These are phyloP conservation scores for Exophiala mesophila DNA, from an alignment of 2,329 filamentous ascomycete genomes.

Conservation along the genomic window DNA sequence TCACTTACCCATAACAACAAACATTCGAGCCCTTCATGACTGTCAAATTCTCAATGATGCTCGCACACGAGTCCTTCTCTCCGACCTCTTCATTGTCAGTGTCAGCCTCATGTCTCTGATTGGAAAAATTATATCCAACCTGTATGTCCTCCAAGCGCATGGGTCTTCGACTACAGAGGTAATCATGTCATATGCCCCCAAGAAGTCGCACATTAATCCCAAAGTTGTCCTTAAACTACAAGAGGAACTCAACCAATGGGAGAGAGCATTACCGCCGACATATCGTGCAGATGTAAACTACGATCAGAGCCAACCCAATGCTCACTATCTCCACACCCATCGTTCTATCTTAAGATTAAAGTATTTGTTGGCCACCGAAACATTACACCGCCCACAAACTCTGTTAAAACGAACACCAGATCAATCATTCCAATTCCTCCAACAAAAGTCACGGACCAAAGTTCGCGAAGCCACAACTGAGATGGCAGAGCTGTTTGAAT, in stretches of 20 bases:
- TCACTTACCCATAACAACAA: conserved; percentile 4
- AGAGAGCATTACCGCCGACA: conserved; percentile 12
- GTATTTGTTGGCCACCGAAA: conserved; percentile 17
- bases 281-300: conserved; percentile 5
- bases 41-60: conserved; percentile 8
- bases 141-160: conserved; percentile 17
- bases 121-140: conserved; percentile 15
- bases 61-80: conserved; percentile 9
- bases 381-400: conserved; percentile 16
- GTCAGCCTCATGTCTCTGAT: conserved; percentile 13
- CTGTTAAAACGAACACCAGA: conserved; percentile 6
- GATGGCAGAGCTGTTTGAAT: conserved; percentile 17
- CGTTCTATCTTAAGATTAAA: conserved; percentile 14
- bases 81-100: conserved; percentile 16
- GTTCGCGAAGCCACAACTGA: conserved; percentile 15
- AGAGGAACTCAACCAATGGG: conserved; percentile 17
- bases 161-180: conserved; percentile 16
- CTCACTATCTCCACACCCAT: conserved; percentile 13
- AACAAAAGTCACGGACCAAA: conserved; percentile 10
- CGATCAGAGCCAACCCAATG: conserved; percentile 3
- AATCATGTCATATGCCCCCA: conserved; percentile 19
- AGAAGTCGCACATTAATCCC: conserved; percentile 7
- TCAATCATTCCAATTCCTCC: neutral
- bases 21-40: conserved; percentile 7
- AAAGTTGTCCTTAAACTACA: conserved; percentile 10